Conservation (phyloP, 169 alveolate genomes). For the Plasmodium knowlesi region DNA sequence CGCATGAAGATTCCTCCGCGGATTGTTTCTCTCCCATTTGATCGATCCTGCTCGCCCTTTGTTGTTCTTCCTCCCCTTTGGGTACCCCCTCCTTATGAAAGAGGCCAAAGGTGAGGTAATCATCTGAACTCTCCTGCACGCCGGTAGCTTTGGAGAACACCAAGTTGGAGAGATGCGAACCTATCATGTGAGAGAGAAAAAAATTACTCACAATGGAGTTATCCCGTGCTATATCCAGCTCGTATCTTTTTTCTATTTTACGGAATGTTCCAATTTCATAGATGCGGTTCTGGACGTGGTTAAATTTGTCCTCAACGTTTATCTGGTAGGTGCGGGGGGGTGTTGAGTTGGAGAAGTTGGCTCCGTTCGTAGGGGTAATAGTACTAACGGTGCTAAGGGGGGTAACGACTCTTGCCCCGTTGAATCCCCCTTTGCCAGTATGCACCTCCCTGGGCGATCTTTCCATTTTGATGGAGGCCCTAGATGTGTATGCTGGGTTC, state of each 20-base stretch:
- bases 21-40: not conserved
- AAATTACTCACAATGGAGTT: constrained; percentile 20
- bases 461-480: not conserved
- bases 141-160: not conserved
- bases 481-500: not conserved
- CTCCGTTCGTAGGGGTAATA: not conserved
- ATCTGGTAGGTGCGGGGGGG: not conserved
- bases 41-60: not conserved
- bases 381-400: not conserved
- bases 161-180: constrained; percentile 4
- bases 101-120: not conserved
- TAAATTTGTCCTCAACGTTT: constrained; percentile 14
- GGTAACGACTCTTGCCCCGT: too few species aligned
- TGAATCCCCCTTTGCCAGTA: not conserved
- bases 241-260: constrained; percentile 47
- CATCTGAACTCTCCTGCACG: not conserved
- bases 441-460: not conserved
- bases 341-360: not conserved
- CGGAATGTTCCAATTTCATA: constrained; percentile 19
- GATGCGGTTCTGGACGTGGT: constrained; percentile 1
- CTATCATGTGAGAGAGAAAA: constrained; percentile 4
- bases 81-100: not conserved
- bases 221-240: constrained; percentile 2
- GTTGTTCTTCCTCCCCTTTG: not conserved
- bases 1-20: not conserved